Evolutionary conservation across 768 basidiomycete genomes (phyloP).

Genomic region (Leccinum pellstonianum): DNA sequence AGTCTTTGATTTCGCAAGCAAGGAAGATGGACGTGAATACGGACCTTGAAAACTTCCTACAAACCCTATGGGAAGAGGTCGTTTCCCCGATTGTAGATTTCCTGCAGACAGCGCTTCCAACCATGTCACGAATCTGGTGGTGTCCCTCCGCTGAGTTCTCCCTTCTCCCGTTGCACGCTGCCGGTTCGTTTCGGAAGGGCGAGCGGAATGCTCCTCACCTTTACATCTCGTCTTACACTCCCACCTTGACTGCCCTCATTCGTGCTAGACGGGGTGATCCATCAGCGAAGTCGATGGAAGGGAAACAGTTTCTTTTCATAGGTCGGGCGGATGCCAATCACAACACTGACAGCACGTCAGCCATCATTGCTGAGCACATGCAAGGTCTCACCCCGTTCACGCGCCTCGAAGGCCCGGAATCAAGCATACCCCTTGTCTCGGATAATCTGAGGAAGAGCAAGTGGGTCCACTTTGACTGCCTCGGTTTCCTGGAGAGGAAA

Average conservation of each 20-base stretch:
- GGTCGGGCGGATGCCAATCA: too few species aligned
- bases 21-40: background rate
- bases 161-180: background rate
- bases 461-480: too few species aligned
- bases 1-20: background rate
- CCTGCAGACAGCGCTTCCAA: background rate
- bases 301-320: too few species aligned
- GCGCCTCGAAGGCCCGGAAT: too few species aligned
- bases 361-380: too few species aligned
- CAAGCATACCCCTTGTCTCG: too few species aligned
- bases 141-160: background rate
- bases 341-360: too few species aligned
- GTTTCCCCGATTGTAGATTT: background rate
- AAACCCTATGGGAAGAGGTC: background rate
- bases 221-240: background rate
- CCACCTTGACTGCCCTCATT: background rate
- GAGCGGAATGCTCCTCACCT: background rate
- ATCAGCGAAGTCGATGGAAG: too few species aligned
- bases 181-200: background rate
- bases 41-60: background rate
- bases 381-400: too few species aligned
- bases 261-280: background rate
- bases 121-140: background rate
- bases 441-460: too few species aligned
- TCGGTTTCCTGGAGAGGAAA: too few species aligned